A percentile compares a stretch with the other conserved stretches of the same genome.
These are phyloP conservation scores for Ganoderma multipileum DNA, from an alignment of 1,284 basidiomycete genomes.

Conservation along the genomic window DNA sequence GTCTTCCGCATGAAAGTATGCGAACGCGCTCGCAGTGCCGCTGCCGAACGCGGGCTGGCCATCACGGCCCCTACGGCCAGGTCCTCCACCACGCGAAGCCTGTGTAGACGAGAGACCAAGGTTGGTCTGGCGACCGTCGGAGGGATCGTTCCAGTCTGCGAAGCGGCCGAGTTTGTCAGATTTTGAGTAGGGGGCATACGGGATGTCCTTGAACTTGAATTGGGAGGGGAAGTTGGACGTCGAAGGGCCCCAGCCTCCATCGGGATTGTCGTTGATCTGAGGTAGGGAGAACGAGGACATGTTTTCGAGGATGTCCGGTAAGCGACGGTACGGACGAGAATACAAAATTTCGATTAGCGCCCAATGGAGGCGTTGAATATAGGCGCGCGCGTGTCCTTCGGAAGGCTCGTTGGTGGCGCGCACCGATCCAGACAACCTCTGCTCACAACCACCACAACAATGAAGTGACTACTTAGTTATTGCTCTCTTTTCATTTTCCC, in stretches of 20 bases:
- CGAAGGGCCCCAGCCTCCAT: slow-evolving; percentile 85
- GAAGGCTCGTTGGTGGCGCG: neutral
- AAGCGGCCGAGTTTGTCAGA: slow-evolving; percentile 97
- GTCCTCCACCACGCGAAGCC: slow-evolving; percentile 52
- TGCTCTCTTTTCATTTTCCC: neutral
- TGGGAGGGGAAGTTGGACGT: slow-evolving; percentile 76
- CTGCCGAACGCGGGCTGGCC: slow-evolving; percentile 80
- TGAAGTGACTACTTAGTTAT: slow-evolving; percentile 66
- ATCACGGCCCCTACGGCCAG: slow-evolving; percentile 64
- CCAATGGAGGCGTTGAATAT: slow-evolving; percentile 11
- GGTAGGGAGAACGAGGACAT: slow-evolving; percentile 83
- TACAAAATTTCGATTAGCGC: slow-evolving; percentile 35
- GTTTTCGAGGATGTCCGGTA: neutral
- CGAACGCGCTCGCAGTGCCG: slow-evolving; percentile 91
- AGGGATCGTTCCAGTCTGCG: slow-evolving; percentile 94
- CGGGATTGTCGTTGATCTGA: slow-evolving; percentile 80
- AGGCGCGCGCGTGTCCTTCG: slow-evolving; percentile 31
- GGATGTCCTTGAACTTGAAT: slow-evolving; percentile 91
- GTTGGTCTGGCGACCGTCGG: slow-evolving; percentile 68
- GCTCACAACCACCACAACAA: slow-evolving; percentile 40
- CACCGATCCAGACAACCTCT: slow-evolving; percentile 4
- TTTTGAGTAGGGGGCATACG: slow-evolving; percentile 98
- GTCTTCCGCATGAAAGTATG: slow-evolving; percentile 98
- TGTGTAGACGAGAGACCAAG: slow-evolving; percentile 57
- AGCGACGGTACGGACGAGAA: slow-evolving; percentile 20